phyloP scores from a whole-genome alignment of 2,329 filamentous ascomycete species.

The Tolypocladium album region DNA sequence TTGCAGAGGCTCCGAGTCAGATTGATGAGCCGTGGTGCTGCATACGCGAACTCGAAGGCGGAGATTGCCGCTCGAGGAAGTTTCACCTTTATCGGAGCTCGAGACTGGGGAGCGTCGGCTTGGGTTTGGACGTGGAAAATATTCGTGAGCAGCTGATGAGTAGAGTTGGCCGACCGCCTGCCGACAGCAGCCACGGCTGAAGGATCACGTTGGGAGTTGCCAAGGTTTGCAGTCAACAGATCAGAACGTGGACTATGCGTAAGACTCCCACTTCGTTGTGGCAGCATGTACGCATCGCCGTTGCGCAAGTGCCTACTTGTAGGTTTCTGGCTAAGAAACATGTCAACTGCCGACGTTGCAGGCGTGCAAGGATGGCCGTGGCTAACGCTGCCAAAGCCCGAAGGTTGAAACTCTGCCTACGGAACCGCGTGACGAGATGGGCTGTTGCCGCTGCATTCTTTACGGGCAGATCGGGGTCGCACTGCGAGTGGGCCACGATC shows the following conservation, averaged over 20 bases:
- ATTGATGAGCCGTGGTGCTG: not conserved
- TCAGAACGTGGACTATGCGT: not conserved
- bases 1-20: not conserved
- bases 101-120: not conserved
- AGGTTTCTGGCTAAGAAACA: not conserved
- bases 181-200: not conserved
- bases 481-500: not conserved
- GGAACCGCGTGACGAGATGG: not conserved
- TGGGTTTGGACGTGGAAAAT: not conserved
- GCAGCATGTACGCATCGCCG: not conserved
- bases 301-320: not conserved
- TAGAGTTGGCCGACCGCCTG: not conserved
- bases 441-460: not conserved
- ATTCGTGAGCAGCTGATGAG: not conserved
- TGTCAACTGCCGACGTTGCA: not conserved
- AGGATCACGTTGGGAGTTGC: accelerated
- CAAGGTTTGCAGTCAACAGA: not conserved
- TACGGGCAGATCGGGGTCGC: not conserved
- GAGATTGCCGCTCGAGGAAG: not conserved
- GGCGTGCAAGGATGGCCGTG: not conserved
- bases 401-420: not conserved
- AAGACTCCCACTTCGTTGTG: no score
- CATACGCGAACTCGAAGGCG: not conserved
- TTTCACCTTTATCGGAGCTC: not conserved
- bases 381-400: not conserved